Base-by-base conservation (phyloP, 331 rosid genomes). In the Ulmus americana region DNA sequence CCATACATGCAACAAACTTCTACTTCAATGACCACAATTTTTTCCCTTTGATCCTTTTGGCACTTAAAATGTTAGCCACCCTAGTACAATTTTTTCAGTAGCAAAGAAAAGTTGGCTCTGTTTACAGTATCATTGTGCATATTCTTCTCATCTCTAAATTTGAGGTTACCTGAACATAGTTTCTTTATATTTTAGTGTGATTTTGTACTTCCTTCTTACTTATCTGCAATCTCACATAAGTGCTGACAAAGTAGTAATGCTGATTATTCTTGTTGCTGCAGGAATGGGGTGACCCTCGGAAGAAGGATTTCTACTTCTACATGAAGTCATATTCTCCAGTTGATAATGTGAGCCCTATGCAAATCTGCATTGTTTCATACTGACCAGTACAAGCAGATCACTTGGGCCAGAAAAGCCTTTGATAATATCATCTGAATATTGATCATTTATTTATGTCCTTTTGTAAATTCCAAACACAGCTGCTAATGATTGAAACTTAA, bases 281-380 rank as follows among this genome's bases (percentile, higher is more conserved):
- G 97, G 95, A 90, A 73, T 90, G 97, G 97, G 97, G 97, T 59
- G 97, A 90, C 68, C 97, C 95, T 8, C 80, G 90, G 75, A 81
- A 81, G 80, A 90, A 90, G 72, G 90, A 90, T 51, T 87, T 83
- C 77, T 90, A 90, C 88, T 77, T 83, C 77, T 90, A 87, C 81
- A 90, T 90, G 88, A 90, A 90, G 71, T 90, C 95, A 68, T 86
- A 90, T 85, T 90, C 97, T 61, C 95, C 97, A 0, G 86, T 90
- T 74, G 97, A 90, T 76, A 87, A 90, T 61, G 97, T 87, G 81
- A 80, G 97, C 74, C 72, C 61, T 59, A 69, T 63, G 35, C 15
- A 46, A 56, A 46, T 51, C 39, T 60, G 45, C 11, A 22, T 9
- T 41, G 6, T 64, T 5, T 47, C 52, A 39, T 66, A 38, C 50